These are phyloP conservation scores for Flueggea neowawraea DNA, from an alignment of 441 rosid species.

Conservation along the genomic window DNA sequence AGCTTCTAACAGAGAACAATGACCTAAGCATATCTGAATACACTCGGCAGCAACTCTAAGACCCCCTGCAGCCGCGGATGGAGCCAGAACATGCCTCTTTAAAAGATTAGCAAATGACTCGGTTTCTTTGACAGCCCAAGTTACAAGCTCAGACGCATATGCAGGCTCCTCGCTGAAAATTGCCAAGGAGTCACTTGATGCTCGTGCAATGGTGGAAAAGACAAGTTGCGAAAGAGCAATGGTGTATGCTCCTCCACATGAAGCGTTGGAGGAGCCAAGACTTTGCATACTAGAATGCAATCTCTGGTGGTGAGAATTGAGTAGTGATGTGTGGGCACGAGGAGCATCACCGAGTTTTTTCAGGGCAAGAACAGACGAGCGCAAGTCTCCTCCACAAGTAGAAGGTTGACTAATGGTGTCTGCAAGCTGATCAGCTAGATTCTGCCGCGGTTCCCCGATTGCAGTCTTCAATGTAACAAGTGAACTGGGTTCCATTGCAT, in stretches of 20 bases:
- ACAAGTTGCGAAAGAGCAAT: slow-evolving; percentile 79
- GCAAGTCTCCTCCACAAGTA: slow-evolving; percentile 69
- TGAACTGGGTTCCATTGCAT: slow-evolving; percentile 32
- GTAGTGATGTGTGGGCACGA: slow-evolving; percentile 82
- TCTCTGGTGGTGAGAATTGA: slow-evolving; percentile 51
- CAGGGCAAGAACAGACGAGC: slow-evolving; percentile 65
- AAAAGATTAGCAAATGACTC: slow-evolving; percentile 62
- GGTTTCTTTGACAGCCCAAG: slow-evolving; percentile 89
- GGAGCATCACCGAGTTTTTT: slow-evolving; percentile 86
- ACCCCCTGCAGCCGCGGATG: slow-evolving; percentile 80
- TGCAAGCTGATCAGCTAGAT: slow-evolving; percentile 74
- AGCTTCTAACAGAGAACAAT: slow-evolving; percentile 75
- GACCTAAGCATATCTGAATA: slow-evolving; percentile 70
- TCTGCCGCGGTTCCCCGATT: slow-evolving; percentile 58
- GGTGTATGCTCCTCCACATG: slow-evolving; percentile 60
- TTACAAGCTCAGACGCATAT: slow-evolving; percentile 88
- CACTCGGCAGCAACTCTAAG: slow-evolving; percentile 80
- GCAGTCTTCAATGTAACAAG: slow-evolving; percentile 43
- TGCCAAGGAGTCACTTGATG: slow-evolving; percentile 76
- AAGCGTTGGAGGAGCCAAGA: slow-evolving; percentile 53
- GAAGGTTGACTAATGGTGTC: slow-evolving; percentile 69
- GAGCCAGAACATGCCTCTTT: slow-evolving; percentile 66
- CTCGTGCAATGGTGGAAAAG: slow-evolving; percentile 84
- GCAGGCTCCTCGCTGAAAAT: slow-evolving; percentile 83
- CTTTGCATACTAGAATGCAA: slow-evolving; percentile 49